phyloP scores from a whole-genome alignment of 192 early-diverging fungal genomes.

The Coemansia sp. region DNA sequence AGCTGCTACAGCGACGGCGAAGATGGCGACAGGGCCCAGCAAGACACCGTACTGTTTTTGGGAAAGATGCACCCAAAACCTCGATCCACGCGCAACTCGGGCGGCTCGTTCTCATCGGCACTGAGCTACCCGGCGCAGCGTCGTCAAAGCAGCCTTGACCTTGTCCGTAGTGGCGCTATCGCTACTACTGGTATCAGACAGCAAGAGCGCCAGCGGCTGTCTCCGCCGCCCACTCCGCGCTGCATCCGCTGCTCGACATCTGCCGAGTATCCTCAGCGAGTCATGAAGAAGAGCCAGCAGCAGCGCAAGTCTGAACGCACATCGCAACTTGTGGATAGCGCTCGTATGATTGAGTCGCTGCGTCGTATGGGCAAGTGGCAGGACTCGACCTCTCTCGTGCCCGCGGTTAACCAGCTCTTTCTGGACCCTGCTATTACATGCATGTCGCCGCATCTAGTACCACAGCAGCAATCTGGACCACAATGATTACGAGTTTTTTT shows the following conservation, averaged over 20 bases:
- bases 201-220: slow-evolving; percentile 11
- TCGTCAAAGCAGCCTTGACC: slow-evolving; percentile 7
- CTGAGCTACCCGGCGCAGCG: background rate
- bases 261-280: slow-evolving; percentile 28
- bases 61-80: slow-evolving; percentile 21
- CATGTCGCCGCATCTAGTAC: slow-evolving; percentile 35
- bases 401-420: slow-evolving; percentile 27
- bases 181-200: background rate
- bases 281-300: slow-evolving; percentile 38
- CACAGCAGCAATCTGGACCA: slow-evolving; percentile 18
- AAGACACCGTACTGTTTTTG: slow-evolving; percentile 41
- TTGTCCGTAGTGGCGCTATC: background rate
- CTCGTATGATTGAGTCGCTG: slow-evolving; percentile 47
- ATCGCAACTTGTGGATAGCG: slow-evolving; percentile 18
- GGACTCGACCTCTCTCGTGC: slow-evolving; percentile 3
- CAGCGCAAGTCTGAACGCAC: slow-evolving; percentile 18
- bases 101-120: background rate
- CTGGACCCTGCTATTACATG: slow-evolving; percentile 21
- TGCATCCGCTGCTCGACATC: slow-evolving; percentile 8
- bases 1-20: background rate
- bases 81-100: background rate
- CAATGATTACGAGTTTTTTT: no score
- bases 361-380: slow-evolving; percentile 47
- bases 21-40: slow-evolving; percentile 6
- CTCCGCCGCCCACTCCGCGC: slow-evolving; percentile 18